phyloP scores from a whole-genome alignment of 2,329 filamentous ascomycete species.

The Parastagonospora avenae region DNA sequence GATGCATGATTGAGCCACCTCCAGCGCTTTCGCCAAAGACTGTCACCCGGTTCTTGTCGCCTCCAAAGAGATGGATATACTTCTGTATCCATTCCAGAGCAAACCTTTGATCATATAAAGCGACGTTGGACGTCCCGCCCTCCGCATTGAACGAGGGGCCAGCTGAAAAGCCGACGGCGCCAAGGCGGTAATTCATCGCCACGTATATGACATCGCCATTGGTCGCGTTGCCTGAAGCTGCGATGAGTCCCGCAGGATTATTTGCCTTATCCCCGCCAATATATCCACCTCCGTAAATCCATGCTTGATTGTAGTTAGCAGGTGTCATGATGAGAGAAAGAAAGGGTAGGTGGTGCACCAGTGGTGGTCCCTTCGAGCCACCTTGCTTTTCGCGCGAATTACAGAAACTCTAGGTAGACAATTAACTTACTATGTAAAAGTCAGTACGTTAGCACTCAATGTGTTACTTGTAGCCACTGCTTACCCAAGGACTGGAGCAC shows the following conservation, averaged over 20 bases:
- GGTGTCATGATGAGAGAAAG: no score
- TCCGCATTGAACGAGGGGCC: slow-evolving; percentile 43
- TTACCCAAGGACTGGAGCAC: slow-evolving; percentile 48
- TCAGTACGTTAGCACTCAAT: no score
- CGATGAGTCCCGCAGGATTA: slow-evolving; percentile 50
- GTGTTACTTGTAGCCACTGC: no score
- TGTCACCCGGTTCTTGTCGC: slow-evolving; percentile 45
- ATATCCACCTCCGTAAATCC: slow-evolving; percentile 59
- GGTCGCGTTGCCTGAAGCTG: slow-evolving; percentile 48
- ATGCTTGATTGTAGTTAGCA: slow-evolving; percentile 16
- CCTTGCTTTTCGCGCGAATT: no score
- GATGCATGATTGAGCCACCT: slow-evolving; percentile 47
- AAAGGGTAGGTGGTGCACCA: no score
- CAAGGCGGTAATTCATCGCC: slow-evolving; percentile 54
- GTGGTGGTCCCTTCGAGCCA: no score
- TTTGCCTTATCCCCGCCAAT: slow-evolving; percentile 48
- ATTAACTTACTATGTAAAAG: no score
- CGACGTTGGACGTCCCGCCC: slow-evolving; percentile 43
- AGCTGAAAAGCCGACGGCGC: slow-evolving; percentile 44
- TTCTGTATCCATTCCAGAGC: slow-evolving; percentile 49
- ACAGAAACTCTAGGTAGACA: no score
- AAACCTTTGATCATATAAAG: slow-evolving; percentile 46
- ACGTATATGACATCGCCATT: slow-evolving; percentile 52
- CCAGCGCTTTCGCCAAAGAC: slow-evolving; percentile 48
- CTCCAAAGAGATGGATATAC: slow-evolving; percentile 47